Evolutionary conservation across 2,329 filamentous ascomycete genomes (phyloP).

Genomic region (Diaporthe destruens): DNA sequence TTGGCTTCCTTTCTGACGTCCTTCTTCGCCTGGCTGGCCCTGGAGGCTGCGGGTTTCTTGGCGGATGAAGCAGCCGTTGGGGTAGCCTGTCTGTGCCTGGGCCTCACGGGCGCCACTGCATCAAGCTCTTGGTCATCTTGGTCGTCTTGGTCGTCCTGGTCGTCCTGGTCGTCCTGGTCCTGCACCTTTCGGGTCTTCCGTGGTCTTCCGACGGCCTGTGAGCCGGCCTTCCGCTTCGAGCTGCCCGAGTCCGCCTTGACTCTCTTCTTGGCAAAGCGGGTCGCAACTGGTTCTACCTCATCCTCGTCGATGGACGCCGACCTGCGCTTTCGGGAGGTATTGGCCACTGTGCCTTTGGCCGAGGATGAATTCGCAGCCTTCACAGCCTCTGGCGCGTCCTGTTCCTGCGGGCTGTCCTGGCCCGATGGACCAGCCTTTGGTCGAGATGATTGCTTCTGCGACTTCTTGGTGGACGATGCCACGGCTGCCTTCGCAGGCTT

Average conservation of each 20-base stretch:
- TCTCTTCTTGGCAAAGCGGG: slow-evolving; percentile 6
- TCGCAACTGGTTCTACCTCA: neutral
- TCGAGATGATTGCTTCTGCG: neutral
- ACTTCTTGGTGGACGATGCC: neutral
- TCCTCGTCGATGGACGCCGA: slow-evolving; percentile 54
- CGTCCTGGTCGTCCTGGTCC: neutral
- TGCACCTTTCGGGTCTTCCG: neutral
- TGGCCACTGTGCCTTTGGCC: slow-evolving; percentile 19
- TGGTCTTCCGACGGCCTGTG: neutral
- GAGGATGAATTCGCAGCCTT: neutral
- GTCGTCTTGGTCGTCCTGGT: neutral
- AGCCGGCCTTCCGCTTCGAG: slow-evolving; percentile 30
- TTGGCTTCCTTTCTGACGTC: neutral
- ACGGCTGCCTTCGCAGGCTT: neutral
- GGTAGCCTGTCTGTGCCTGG: neutral
- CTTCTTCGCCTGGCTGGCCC: slow-evolving; percentile 10
- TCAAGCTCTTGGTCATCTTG: neutral
- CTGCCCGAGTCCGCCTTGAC: neutral
- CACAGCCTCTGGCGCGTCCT: neutral
- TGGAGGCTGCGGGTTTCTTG: slow-evolving; percentile 38
- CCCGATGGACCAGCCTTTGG: neutral
- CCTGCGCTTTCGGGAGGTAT: slow-evolving; percentile 57
- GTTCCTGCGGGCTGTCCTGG: neutral
- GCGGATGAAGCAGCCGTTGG: slow-evolving; percentile 28
- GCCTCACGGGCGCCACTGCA: neutral